Conservation (phyloP, 2,329 filamentous ascomycete genomes). For the Aspergillus japonicus region DNA sequence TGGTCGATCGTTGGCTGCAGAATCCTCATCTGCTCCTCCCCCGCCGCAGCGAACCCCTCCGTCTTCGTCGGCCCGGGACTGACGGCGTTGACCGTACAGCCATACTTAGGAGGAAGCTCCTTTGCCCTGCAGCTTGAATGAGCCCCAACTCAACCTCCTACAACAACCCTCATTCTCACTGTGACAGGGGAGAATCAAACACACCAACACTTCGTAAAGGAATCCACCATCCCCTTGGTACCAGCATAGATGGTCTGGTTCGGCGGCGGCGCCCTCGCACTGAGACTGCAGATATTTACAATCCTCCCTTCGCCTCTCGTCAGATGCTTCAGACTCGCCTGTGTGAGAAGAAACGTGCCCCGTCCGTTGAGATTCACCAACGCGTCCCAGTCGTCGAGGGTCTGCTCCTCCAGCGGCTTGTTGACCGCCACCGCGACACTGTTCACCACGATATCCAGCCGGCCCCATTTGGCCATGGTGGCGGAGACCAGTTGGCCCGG, state of each 20-base stretch:
- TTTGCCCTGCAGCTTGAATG: conserved; percentile 28
- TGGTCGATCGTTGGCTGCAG: conserved; percentile 45
- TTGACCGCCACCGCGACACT: conserved; percentile 40
- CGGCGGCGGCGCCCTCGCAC: conserved; percentile 34
- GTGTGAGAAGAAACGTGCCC: conserved; percentile 22
- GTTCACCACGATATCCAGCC: conserved; percentile 40
- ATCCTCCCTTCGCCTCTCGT: conserved; percentile 39
- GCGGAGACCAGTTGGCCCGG: conserved; percentile 39
- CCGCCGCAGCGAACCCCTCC: conserved; percentile 34
- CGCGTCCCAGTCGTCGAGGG: conserved; percentile 23
- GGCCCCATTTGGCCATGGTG: conserved; percentile 35
- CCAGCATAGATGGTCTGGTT: conserved; percentile 51
- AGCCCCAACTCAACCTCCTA: not conserved
- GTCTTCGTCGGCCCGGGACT: conserved; percentile 47
- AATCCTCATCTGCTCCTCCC: conserved; percentile 43
- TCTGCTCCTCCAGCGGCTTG: conserved; percentile 36
- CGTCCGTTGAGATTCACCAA: conserved; percentile 24
- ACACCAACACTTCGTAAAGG: conserved; percentile 46
- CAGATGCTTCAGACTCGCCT: conserved; percentile 40
- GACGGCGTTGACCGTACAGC: conserved; percentile 49
- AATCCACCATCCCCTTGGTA: conserved; percentile 52
- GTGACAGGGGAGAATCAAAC: not conserved
- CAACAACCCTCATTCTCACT: too few relatives aligned
- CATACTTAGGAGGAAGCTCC: conserved; percentile 48
- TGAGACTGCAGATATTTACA: conserved; percentile 46